phyloP scores from a whole-genome alignment of 2,329 filamentous ascomycete species.

The Hymenoscyphus salicellus region DNA sequence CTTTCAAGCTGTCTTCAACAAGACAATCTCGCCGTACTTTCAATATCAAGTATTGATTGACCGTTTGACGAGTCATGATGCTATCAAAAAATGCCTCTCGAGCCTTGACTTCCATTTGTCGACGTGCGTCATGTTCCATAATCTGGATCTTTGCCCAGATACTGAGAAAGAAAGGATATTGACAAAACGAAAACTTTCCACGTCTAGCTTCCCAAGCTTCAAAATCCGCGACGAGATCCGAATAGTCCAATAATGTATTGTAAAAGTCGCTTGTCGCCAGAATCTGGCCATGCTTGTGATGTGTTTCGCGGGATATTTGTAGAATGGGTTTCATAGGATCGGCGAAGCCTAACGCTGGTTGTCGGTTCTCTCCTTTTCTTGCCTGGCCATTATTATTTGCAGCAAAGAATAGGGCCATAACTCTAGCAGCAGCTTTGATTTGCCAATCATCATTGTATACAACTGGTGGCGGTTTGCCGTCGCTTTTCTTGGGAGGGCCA shows the following conservation, averaged over 20 bases:
- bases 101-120: conserved; percentile 86
- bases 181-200: conserved; percentile 80
- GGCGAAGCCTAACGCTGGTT: conserved; percentile 24
- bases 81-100: conserved; percentile 88
- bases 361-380: conserved; percentile 39
- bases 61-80: conserved; percentile 70
- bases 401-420: conserved; percentile 77
- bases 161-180: conserved; percentile 87
- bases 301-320: conserved; percentile 41
- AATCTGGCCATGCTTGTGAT: conserved; percentile 58
- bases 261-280: conserved; percentile 84
- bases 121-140: conserved; percentile 79
- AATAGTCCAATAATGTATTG: conserved; percentile 78
- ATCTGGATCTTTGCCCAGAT: conserved; percentile 92
- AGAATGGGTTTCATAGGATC: conserved; percentile 39
- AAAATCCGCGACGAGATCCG: conserved; percentile 82
- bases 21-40: conserved; percentile 79
- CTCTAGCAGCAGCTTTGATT: conserved; percentile 72
- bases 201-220: conserved; percentile 78
- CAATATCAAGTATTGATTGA: conserved; percentile 75
- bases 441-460: conserved; percentile 86
- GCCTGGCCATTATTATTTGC: conserved; percentile 63
- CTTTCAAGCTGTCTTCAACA: conserved; percentile 81
- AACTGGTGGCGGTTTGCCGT: conserved; percentile 54
- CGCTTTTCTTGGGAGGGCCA: conserved; percentile 51